Conservation (phyloP, 2,329 filamentous ascomycete species). For the Dendryphion nanum region DNA sequence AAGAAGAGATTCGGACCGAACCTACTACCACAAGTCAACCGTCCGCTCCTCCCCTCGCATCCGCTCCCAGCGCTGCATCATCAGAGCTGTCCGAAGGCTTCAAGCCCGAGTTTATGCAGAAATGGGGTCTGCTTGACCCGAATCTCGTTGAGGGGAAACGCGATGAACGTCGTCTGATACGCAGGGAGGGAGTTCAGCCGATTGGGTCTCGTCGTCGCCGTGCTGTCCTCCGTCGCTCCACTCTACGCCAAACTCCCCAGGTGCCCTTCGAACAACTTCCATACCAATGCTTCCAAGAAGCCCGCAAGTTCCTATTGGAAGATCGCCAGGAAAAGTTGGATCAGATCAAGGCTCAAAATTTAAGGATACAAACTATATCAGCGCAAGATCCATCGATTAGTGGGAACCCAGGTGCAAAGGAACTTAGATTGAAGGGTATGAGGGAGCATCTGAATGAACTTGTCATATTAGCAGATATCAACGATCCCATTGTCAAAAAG, state of each 20-base stretch:
- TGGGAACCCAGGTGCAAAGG: conserved; percentile 65
- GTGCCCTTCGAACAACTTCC: conserved; percentile 91
- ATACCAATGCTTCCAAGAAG: conserved; percentile 98
- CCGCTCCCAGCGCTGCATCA: no score
- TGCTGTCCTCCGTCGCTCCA: conserved; percentile 37
- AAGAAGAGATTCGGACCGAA: conserved; percentile 45
- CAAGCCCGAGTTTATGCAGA: conserved; percentile 32
- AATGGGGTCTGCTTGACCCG: conserved; percentile 35
- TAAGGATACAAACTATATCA: conserved; percentile 67
- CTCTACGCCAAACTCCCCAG: conserved; percentile 56
- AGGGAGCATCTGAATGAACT: conserved; percentile 69
- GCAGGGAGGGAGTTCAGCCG: conserved; percentile 63
- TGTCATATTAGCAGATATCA: conserved; percentile 90
- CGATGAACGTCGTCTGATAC: conserved; percentile 67
- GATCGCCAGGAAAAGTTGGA: conserved; percentile 80
- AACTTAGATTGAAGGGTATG: conserved; percentile 68
- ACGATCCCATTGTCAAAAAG: conserved; percentile 91
- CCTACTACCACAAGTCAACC: conserved; percentile 12
- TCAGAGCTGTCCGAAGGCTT: no score
- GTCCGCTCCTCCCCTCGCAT: conserved; percentile 19
- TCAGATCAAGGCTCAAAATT: conserved; percentile 66
- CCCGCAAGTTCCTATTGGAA: conserved; percentile 73
- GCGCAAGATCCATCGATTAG: conserved; percentile 56
- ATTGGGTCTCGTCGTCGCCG: conserved; percentile 84
- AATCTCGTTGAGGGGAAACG: conserved; percentile 34